phyloP scores from a whole-genome alignment of 768 basidiomycete genomes.

The Tulasnella sp. region DNA sequence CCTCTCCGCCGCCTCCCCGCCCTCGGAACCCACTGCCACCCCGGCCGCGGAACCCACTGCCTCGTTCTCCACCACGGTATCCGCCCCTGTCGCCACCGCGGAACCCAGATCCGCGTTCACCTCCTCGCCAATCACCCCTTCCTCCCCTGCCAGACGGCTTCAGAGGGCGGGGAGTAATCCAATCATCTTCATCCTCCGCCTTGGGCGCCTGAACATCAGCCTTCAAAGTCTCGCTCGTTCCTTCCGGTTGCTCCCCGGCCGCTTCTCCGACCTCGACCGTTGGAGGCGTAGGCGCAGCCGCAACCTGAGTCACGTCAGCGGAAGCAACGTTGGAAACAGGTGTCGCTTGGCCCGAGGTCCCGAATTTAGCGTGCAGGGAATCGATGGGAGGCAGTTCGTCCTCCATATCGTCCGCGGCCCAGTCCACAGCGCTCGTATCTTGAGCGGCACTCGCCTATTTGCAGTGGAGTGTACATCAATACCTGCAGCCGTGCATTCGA shows the following conservation, averaged over 20 bases:
- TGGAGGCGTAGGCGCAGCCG: constrained; percentile 20
- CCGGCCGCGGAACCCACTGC: constrained; percentile 18
- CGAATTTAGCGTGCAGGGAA: constrained; percentile 64
- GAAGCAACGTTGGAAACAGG: constrained; percentile 29
- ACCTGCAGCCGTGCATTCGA: neutral
- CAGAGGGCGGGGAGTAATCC: constrained; percentile 12
- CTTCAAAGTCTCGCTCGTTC: constrained; percentile 8
- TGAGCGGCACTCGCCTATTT: neutral
- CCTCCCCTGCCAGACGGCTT: constrained; percentile 29
- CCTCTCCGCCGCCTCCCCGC: neutral
- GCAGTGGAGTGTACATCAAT: neutral
- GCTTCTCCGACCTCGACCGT: constrained; percentile 10
- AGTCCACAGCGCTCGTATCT: constrained; percentile 40
- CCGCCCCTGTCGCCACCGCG: constrained; percentile 24
- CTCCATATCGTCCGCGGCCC: constrained; percentile 76
- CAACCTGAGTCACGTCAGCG: constrained; percentile 26
- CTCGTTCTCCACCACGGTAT: constrained; percentile 30
- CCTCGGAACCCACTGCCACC: constrained; percentile 22
- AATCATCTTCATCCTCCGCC: constrained; percentile 13
- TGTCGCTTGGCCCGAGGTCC: constrained; percentile 59
- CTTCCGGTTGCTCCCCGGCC: neutral
- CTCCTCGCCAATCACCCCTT: constrained; percentile 33
- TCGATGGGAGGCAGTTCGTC: constrained; percentile 67
- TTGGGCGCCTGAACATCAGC: neutral
- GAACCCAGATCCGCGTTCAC: constrained; percentile 32